These are phyloP conservation scores for Cordyceps cicadae DNA, from an alignment of 2,329 filamentous ascomycete species.

Conservation along the genomic window DNA sequence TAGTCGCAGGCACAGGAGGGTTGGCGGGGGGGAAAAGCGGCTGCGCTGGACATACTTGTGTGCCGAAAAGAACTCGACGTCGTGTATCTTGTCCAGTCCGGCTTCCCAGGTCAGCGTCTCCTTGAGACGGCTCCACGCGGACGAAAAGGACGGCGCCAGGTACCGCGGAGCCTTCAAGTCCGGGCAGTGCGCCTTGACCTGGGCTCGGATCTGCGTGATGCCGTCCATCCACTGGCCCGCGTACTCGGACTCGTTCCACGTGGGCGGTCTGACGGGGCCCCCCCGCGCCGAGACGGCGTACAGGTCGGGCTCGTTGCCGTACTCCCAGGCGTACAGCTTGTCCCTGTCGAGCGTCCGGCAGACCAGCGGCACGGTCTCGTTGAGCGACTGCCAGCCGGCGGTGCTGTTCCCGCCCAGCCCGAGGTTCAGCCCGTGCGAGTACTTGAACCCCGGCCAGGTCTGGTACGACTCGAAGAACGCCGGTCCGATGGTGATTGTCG, in stretches of 20 bases:
- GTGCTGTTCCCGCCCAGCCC: constrained; percentile 44
- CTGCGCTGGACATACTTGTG: neutral
- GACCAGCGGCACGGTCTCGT: constrained; percentile 45
- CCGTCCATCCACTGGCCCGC: constrained; percentile 51
- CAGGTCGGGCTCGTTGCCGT: constrained; percentile 44
- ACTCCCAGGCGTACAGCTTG: constrained; percentile 50
- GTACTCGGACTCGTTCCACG: constrained; percentile 47
- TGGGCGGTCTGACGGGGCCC: constrained; percentile 40
- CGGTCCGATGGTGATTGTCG: too few relatives aligned
- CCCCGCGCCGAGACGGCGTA: constrained; percentile 45
- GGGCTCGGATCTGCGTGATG: constrained; percentile 38
- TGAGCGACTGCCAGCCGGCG: constrained; percentile 40
- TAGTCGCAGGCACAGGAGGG: neutral
- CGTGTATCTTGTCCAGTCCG: constrained; percentile 38
- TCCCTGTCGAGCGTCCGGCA: constrained; percentile 46
- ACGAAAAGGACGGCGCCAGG: constrained; percentile 51
- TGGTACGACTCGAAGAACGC: too few relatives aligned
- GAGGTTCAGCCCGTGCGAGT: constrained; percentile 54
- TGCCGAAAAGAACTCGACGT: constrained; percentile 35
- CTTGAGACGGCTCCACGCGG: constrained; percentile 42
- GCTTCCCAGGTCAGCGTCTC: constrained; percentile 42
- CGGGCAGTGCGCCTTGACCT: constrained; percentile 42
- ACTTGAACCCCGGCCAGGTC: constrained; percentile 19
- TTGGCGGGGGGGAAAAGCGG: too few relatives aligned
- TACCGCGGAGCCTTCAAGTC: constrained; percentile 31